A percentile compares a stretch with the other conserved stretches of the same genome.
Conservation (phyloP, 345 rosid species). For the Melaleuca alternifolia region DNA sequence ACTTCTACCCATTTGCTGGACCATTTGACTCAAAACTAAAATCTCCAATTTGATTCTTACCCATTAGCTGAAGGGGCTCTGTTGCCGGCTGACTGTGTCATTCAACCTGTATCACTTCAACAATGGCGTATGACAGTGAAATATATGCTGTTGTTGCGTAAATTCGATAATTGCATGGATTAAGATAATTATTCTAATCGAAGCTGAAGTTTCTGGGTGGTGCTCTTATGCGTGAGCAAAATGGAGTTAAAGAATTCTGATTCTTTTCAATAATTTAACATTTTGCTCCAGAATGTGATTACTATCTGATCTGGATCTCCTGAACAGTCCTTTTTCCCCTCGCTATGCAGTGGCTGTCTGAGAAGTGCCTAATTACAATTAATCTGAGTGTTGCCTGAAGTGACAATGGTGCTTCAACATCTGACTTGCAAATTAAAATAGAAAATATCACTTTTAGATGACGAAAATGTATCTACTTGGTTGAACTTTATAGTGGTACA, state of each 20-base stretch:
- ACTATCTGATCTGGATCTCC: background rate
- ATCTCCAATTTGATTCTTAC: background rate
- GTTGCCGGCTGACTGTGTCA: background rate
- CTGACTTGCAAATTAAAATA: background rate
- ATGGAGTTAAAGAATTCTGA: background rate
- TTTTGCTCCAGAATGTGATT: background rate
- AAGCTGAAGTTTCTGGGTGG: background rate
- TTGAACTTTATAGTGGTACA: background rate
- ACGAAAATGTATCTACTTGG: background rate
- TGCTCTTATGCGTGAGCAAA: background rate
- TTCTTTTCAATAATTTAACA: background rate
- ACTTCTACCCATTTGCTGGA: background rate
- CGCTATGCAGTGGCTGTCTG: background rate
- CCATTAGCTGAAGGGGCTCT: background rate
- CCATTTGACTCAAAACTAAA: background rate
- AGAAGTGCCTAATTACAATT: background rate
- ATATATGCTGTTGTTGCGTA: background rate
- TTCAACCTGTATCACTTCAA: background rate
- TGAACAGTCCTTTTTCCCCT: background rate
- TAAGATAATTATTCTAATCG: background rate
- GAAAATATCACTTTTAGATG: background rate
- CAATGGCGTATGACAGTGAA: background rate
- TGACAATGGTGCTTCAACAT: background rate
- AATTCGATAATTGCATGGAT: background rate
- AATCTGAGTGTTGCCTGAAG: background rate